Percentiles rank a stretch among this genome's conserved stretches.
These are phyloP conservation scores for Cyberlindnera mississippiensis DNA, from an alignment of 805 yeast species.

Conservation along the genomic window DNA sequence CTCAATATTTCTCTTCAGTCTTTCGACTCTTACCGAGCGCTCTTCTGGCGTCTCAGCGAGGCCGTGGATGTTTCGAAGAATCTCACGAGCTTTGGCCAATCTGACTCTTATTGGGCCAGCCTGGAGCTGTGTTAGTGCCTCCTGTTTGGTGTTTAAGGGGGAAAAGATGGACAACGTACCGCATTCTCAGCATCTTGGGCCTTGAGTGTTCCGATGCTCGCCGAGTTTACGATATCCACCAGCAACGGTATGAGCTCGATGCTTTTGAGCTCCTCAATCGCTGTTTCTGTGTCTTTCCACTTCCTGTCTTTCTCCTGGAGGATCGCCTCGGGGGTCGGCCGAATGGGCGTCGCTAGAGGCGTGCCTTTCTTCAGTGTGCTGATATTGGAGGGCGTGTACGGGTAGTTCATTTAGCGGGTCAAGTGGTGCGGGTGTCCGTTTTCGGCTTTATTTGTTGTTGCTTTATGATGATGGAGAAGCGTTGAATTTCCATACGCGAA, in stretches of 20 bases:
- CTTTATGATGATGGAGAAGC: not conserved
- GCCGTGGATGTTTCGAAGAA: constrained; percentile 41
- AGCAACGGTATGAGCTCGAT: constrained; percentile 38
- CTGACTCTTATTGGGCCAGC: constrained; percentile 44
- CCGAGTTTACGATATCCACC: constrained; percentile 37
- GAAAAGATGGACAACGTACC: constrained; percentile 23
- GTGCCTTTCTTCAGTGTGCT: constrained; percentile 4
- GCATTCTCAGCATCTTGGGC: constrained; percentile 42
- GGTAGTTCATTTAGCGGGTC: too few relatives aligned
- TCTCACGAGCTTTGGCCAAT: constrained; percentile 32
- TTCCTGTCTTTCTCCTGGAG: constrained; percentile 10
- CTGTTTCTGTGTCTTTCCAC: constrained; percentile 16
- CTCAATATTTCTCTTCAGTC: constrained; percentile 31
- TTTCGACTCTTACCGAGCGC: constrained; percentile 31
- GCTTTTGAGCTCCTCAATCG: constrained; percentile 30
- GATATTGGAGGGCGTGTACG: too few relatives aligned
- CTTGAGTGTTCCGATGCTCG: constrained; percentile 36
- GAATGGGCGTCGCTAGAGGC: constrained; percentile 10
- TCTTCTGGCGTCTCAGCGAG: constrained; percentile 40
- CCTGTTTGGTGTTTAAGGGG: not conserved
- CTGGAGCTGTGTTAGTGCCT: constrained; percentile 18
- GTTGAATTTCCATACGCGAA: not conserved
- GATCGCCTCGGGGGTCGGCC: constrained; percentile 12
- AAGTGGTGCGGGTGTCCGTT: too few relatives aligned
- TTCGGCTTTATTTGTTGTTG: too few relatives aligned